These are phyloP conservation scores for Linnemannia exigua DNA, from an alignment of 192 early-diverging fungal genomes.

Conservation along the genomic window DNA sequence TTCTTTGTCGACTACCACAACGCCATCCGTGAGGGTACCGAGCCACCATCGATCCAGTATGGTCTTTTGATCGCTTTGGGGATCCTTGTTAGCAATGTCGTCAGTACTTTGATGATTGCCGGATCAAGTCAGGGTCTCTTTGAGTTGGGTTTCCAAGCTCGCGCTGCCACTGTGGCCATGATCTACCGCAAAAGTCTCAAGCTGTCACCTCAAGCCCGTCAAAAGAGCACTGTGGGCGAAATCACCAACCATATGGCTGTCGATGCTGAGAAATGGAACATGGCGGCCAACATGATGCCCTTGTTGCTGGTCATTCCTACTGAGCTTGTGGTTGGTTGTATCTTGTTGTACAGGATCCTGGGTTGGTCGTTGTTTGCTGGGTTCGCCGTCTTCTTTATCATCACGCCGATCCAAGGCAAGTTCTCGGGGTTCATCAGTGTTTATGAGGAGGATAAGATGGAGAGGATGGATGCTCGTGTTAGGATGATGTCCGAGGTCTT, in stretches of 20 bases:
- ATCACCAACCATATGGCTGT: conserved; percentile 79
- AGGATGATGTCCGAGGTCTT: conserved; percentile 37
- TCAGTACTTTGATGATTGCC: not conserved
- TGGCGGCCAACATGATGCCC: not conserved
- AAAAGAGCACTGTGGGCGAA: conserved; percentile 63
- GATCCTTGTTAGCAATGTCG: not conserved
- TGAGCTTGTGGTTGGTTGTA: conserved; percentile 67
- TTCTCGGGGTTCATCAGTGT: conserved; percentile 5
- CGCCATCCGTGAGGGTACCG: not conserved
- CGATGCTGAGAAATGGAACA: conserved; percentile 64
- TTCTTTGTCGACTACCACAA: conserved; percentile 5
- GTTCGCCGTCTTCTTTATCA: conserved; percentile 11
- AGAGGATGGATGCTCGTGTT: conserved; percentile 20
- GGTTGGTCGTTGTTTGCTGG: conserved; percentile 67
- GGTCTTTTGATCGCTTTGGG: not conserved
- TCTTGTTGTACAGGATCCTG: conserved; percentile 56
- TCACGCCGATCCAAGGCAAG: conserved; percentile 22
- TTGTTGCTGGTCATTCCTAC: conserved; percentile 65
- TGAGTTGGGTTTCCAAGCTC: conserved; percentile 72
- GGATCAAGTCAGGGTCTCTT: conserved; percentile 27
- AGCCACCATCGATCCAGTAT: not conserved
- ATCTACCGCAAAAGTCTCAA: conserved; percentile 85
- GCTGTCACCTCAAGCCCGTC: conserved; percentile 69
- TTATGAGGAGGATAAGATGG: conserved; percentile 10
- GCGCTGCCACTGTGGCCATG: conserved; percentile 74